Conservation (phyloP, 768 basidiomycete genomes). For the Amanita subjunquillea region DNA sequence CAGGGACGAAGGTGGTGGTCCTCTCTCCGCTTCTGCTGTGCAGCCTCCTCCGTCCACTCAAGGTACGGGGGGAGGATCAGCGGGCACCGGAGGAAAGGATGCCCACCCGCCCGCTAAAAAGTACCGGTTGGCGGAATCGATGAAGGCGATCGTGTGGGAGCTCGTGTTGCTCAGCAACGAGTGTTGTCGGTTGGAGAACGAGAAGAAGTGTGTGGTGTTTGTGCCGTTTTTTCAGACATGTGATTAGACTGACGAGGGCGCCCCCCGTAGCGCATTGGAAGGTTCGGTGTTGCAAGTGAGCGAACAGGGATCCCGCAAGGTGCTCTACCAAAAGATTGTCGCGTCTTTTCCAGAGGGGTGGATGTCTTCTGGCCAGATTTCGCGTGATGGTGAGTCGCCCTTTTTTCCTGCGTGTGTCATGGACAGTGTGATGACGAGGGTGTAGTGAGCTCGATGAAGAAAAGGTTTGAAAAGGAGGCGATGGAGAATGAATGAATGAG, state of each 20-base stretch:
- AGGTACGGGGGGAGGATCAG: not conserved
- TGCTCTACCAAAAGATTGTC: slow-evolving; percentile 77
- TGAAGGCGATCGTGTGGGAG: slow-evolving; percentile 76
- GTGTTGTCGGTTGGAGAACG: slow-evolving; percentile 53
- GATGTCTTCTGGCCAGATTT: slow-evolving; percentile 81
- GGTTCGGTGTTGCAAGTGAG: slow-evolving; percentile 63
- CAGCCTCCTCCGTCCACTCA: not conserved
- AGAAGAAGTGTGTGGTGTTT: slow-evolving; percentile 25
- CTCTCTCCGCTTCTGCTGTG: slow-evolving; percentile 13
- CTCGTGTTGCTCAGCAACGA: slow-evolving; percentile 77
- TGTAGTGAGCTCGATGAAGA: slow-evolving; percentile 79
- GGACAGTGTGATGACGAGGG: not conserved
- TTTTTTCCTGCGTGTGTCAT: not conserved
- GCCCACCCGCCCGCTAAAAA: slow-evolving; percentile 64
- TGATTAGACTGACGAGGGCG: not conserved
- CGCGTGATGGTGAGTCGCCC: slow-evolving; percentile 60
- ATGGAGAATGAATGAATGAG: slow-evolving; percentile 40
- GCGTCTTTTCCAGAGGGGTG: slow-evolving; percentile 75
- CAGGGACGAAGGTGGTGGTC: slow-evolving; percentile 17
- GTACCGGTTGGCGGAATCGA: slow-evolving; percentile 69
- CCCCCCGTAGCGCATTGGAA: slow-evolving; percentile 38
- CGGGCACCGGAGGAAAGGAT: slow-evolving; percentile 17
- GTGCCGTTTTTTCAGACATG: slow-evolving; percentile 7
- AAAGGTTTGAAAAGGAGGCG: slow-evolving; percentile 64
- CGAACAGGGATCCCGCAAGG: slow-evolving; percentile 73